Conservation (phyloP, 306 rosid genomes). For the Amphicarpaea edgeworthii region DNA sequence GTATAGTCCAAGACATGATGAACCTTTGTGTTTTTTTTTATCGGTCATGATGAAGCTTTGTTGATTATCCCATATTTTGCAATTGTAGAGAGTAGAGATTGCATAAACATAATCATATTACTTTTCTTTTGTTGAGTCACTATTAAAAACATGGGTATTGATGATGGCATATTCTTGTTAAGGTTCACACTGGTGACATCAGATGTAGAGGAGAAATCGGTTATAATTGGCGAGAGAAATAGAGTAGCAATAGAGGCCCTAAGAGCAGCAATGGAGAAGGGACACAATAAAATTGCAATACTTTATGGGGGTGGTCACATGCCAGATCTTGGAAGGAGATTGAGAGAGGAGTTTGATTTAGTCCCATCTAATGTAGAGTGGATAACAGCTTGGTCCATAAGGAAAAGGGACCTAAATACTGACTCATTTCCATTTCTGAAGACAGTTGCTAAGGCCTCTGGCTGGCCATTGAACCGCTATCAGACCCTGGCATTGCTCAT, state of each 20-base stretch:
- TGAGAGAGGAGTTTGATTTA: slow-evolving; percentile 84
- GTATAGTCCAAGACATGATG: not conserved
- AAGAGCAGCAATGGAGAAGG: slow-evolving; percentile 63
- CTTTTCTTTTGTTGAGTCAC: slow-evolving; percentile 22
- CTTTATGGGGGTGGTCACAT: slow-evolving; percentile 99
- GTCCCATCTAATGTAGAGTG: slow-evolving; percentile 74
- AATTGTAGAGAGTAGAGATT: not conserved
- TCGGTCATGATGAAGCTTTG: slow-evolving; percentile 24
- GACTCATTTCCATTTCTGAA: slow-evolving; percentile 85
- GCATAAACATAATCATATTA: slow-evolving; percentile 17
- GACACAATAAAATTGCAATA: slow-evolving; percentile 84
- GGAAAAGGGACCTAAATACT: slow-evolving; percentile 57
- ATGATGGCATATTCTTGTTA: slow-evolving; percentile 38
- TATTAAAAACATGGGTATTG: slow-evolving; percentile 37
- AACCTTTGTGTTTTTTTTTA: too few species aligned
- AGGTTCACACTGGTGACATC: slow-evolving; percentile 83
- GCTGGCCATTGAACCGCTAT: slow-evolving; percentile 98
- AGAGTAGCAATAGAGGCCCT: slow-evolving; percentile 78
- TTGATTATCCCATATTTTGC: slow-evolving; percentile 21
- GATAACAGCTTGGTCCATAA: slow-evolving; percentile 92
- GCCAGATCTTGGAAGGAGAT: slow-evolving; percentile 92
- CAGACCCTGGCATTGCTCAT: slow-evolving; percentile 94
- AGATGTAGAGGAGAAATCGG: slow-evolving; percentile 85
- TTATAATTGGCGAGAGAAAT: slow-evolving; percentile 89
- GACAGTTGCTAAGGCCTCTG: slow-evolving; percentile 75